These are phyloP conservation scores for Ceratocystis cacaofunesta DNA, from an alignment of 2,329 filamentous ascomycete species.

Conservation along the genomic window DNA sequence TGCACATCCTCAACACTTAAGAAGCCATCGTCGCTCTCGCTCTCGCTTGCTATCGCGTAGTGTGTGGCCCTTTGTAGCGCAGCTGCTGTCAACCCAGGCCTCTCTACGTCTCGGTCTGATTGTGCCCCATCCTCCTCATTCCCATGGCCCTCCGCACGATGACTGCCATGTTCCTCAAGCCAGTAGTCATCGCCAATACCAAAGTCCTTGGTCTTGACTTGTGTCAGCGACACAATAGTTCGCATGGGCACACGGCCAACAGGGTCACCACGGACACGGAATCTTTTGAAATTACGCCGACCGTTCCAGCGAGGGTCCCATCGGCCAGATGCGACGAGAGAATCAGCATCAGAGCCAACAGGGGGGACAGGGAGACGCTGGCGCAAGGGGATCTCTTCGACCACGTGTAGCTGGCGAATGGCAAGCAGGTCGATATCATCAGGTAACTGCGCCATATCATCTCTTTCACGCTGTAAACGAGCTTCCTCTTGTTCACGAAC, in stretches of 20 bases:
- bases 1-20: conserved; percentile 11
- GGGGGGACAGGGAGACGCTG: conserved; percentile 21
- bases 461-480: conserved; percentile 38
- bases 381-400: conserved; percentile 61
- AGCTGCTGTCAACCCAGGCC: too few relatives aligned
- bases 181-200: conserved; percentile 67
- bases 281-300: conserved; percentile 89
- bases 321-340: conserved; percentile 38
- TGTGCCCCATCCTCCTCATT: conserved; percentile 1
- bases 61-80: neutral
- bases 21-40: conserved; percentile 23
- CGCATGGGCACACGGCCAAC: conserved; percentile 29
- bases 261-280: conserved; percentile 44
- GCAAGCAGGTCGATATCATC: conserved; percentile 57
- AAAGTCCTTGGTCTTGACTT: conserved; percentile 55
- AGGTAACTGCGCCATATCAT: conserved; percentile 35
- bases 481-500: conserved; percentile 52
- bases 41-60: conserved; percentile 17
- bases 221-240: conserved; percentile 56
- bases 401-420: conserved; percentile 57
- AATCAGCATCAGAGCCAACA: conserved; percentile 27
- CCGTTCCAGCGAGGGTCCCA: conserved; percentile 92
- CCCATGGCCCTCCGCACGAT: conserved; percentile 17
- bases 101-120: neutral
- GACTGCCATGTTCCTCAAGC: conserved; percentile 37